Evolutionary conservation across 805 yeast species (phyloP).

Genomic region (Grigorovia jiainica): DNA sequence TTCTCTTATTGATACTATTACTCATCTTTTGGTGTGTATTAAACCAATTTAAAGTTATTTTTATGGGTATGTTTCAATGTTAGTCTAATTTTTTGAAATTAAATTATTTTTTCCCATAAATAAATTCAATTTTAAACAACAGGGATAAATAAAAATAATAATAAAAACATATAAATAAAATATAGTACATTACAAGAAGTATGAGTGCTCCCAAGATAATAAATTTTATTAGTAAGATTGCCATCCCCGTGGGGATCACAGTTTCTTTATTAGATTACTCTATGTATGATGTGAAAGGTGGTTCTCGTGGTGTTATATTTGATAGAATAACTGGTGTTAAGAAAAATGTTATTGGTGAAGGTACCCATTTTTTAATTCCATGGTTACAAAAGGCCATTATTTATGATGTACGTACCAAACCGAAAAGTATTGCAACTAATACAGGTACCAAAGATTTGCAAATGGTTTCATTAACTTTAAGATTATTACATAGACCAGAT

Average conservation of each 20-base stretch:
- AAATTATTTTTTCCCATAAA: too few relatives aligned
- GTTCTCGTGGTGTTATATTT: conserved; percentile 89
- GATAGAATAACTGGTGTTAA: conserved; percentile 88
- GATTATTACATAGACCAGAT: conserved; percentile 92
- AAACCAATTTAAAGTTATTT: too few relatives aligned
- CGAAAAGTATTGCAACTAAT: conserved; percentile 84
- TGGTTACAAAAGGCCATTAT: conserved; percentile 91
- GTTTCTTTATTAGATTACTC: conserved; percentile 69
- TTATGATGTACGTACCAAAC: conserved; percentile 91
- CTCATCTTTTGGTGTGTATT: too few relatives aligned
- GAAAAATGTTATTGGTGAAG: conserved; percentile 86
- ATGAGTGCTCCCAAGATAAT: conserved; percentile 12
- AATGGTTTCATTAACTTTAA: conserved; percentile 84
- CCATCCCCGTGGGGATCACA: conserved; percentile 63
- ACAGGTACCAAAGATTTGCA: conserved; percentile 97
- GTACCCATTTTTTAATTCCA: conserved; percentile 90
- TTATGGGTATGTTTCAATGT: too few relatives aligned
- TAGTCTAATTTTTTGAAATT: too few relatives aligned
- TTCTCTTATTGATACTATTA: neutral
- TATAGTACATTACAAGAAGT: too few relatives aligned
- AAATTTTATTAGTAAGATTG: conserved; percentile 34
- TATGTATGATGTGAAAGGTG: conserved; percentile 92
- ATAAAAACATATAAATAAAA: too few relatives aligned
- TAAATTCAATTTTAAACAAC: too few relatives aligned
- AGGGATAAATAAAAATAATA: too few relatives aligned